A percentile compares a stretch with the other conserved stretches of the same genome.
These are phyloP conservation scores for Pyracantha coccinea DNA, from an alignment of 331 rosid species.

Conservation along the genomic window DNA sequence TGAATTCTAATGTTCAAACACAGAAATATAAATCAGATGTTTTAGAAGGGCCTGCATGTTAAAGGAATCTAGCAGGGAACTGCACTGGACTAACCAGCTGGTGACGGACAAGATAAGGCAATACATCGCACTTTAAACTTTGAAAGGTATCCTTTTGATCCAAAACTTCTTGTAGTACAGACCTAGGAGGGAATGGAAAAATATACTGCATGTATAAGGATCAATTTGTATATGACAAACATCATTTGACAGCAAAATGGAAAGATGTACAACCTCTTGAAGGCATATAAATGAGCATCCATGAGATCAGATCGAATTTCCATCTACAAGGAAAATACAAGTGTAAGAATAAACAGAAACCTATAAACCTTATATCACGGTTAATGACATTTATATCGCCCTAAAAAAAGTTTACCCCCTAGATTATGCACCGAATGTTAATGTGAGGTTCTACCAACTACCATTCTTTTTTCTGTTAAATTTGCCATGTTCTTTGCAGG, in stretches of 20 bases:
- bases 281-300: constrained; percentile 95
- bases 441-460: neutral
- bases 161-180: constrained; percentile 78
- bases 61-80: constrained; percentile 15
- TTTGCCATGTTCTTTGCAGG: neutral
- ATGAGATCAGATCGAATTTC: constrained; percentile 93
- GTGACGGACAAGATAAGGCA: constrained; percentile 92
- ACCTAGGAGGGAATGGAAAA: constrained; percentile 41
- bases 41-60: constrained; percentile 1
- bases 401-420: neutral
- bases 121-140: constrained; percentile 78
- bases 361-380: neutral
- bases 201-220: neutral
- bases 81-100: constrained; percentile 77
- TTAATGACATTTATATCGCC: neutral
- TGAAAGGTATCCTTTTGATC: constrained; percentile 59
- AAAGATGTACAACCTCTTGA: constrained; percentile 58
- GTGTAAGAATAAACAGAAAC: constrained; percentile 1
- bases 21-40: constrained; percentile 30
- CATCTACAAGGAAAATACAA: constrained; percentile 42
- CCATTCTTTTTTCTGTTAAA: neutral
- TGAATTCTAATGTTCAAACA: constrained; percentile 52
- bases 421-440: neutral
- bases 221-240: neutral
- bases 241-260: neutral